Evolutionary conservation across 164 flowering plant species (phyloP).

Genomic region (Vitis rotundifolia): DNA sequence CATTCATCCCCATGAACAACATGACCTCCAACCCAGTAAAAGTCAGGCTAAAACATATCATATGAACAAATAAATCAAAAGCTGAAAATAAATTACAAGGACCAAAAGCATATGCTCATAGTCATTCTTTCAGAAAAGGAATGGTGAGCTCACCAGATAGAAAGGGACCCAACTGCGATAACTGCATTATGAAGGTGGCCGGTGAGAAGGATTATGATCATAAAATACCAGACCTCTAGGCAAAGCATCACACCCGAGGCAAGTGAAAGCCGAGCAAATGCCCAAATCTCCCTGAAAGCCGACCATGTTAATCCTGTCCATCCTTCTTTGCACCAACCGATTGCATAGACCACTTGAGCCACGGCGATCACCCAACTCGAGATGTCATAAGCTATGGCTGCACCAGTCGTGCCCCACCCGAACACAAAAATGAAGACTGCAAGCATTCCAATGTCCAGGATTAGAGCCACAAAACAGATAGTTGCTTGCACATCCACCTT

Average conservation of each 20-base stretch:
- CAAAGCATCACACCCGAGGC: conserved; percentile 87
- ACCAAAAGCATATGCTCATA: no score
- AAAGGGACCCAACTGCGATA: no score
- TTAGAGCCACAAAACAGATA: conserved; percentile 34
- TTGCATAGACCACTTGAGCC: conserved; percentile 44
- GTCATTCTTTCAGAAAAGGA: no score
- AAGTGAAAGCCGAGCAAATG: conserved; percentile 57
- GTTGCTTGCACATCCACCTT: conserved; percentile 46
- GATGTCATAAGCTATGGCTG: conserved; percentile 49
- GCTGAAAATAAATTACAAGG: background rate
- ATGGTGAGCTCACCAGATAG: no score
- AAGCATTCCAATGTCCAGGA: conserved; percentile 26
- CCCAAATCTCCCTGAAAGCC: conserved; percentile 55
- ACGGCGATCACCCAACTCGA: conserved; percentile 35
- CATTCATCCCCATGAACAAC: conserved; percentile 62
- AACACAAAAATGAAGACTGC: conserved; percentile 38
- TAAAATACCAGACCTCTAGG: conserved; percentile 82
- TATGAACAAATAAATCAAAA: background rate
- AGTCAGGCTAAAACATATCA: conserved; percentile 41
- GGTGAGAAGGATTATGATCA: conserved; percentile 61
- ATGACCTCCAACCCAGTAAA: conserved; percentile 49
- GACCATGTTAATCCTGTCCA: conserved; percentile 54
- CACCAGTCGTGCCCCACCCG: conserved; percentile 49
- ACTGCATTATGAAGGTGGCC: conserved; percentile 73
- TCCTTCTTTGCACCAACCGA: conserved; percentile 52